A percentile compares a stretch with the other conserved stretches of the same genome.
Evolutionary conservation across 768 basidiomycete genomes (phyloP).

Genomic region (Naganishia onofrii): DNA sequence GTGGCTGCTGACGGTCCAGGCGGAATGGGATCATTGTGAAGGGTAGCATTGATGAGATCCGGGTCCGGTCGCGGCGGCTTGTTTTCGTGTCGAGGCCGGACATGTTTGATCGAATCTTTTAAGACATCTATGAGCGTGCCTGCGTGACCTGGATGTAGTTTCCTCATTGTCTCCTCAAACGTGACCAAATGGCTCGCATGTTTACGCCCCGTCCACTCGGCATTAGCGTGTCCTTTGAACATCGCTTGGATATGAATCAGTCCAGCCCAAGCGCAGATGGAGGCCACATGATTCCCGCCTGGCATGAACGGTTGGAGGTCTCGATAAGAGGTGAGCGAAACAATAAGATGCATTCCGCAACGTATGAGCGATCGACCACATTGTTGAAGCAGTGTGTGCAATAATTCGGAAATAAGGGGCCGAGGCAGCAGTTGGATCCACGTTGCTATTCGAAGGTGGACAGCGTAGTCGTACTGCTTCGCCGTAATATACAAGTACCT

Average conservation of each 20-base stretch:
- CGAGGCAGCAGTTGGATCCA: conserved; percentile 15
- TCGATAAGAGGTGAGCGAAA: conserved; percentile 1
- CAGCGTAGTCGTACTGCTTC: conserved; percentile 10
- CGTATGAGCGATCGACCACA: conserved; percentile 6
- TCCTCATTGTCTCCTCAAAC: neutral
- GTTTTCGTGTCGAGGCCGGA: neutral
- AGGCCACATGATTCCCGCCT: neutral
- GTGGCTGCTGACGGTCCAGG: neutral
- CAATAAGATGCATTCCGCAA: conserved; percentile 7
- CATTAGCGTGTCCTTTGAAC: neutral
- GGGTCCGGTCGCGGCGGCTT: neutral
- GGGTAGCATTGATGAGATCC: neutral
- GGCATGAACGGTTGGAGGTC: conserved; percentile 19
- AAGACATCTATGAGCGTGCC: neutral
- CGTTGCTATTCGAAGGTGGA: neutral
- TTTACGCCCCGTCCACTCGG: conserved; percentile 8
- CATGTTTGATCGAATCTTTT: neutral
- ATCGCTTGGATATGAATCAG: conserved; percentile 13
- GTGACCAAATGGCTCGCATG: conserved; percentile 6
- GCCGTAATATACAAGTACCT: conserved; percentile 14
- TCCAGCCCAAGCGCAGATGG: conserved; percentile 8
- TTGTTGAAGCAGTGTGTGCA: neutral
- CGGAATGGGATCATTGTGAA: neutral
- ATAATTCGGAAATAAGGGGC: neutral
- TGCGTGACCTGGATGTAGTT: neutral